These are phyloP conservation scores for Suillus fuscotomentosus DNA, from an alignment of 768 basidiomycete genomes.

Conservation along the genomic window DNA sequence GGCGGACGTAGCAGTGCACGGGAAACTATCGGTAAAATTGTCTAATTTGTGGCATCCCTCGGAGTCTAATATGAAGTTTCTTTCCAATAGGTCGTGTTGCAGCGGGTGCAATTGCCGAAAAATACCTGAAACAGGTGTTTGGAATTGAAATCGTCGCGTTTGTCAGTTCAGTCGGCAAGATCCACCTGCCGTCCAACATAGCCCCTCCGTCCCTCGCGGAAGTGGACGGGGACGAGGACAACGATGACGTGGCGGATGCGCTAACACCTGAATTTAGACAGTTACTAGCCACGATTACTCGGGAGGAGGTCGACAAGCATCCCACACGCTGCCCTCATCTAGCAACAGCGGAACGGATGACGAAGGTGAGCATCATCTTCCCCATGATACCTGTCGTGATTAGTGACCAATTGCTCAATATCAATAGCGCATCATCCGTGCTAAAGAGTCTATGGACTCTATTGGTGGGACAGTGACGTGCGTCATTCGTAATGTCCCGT, in stretches of 20 bases:
- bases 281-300: slow-evolving; percentile 74
- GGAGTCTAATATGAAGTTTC: slow-evolving; percentile 2
- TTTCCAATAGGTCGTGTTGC: slow-evolving; percentile 78
- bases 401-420: slow-evolving; percentile 11
- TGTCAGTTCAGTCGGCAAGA: slow-evolving; percentile 93
- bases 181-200: slow-evolving; percentile 65
- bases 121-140: slow-evolving; percentile 82
- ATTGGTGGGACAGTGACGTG: slow-evolving; percentile 99
- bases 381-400: slow-evolving; percentile 35
- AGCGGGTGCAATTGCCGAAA: slow-evolving; percentile 97
- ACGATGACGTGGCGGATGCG: slow-evolving; percentile 66
- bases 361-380: slow-evolving; percentile 51
- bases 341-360: slow-evolving; percentile 90
- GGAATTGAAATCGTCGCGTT: slow-evolving; percentile 97
- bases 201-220: slow-evolving; percentile 39
- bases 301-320: slow-evolving; percentile 87
- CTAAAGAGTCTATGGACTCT: slow-evolving; percentile 88
- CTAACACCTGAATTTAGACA: slow-evolving; percentile 81
- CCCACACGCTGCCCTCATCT: slow-evolving; percentile 87
- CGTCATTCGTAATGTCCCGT: slow-evolving; percentile 86
- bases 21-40: slow-evolving; percentile 83
- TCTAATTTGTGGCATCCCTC: not conserved
- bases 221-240: slow-evolving; percentile 51
- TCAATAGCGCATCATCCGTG: slow-evolving; percentile 83
- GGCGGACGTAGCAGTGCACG: slow-evolving; percentile 94